Evolutionary conservation across 2,329 filamentous ascomycete genomes (phyloP).

Genomic region (Ophiostoma pallidulum): DNA sequence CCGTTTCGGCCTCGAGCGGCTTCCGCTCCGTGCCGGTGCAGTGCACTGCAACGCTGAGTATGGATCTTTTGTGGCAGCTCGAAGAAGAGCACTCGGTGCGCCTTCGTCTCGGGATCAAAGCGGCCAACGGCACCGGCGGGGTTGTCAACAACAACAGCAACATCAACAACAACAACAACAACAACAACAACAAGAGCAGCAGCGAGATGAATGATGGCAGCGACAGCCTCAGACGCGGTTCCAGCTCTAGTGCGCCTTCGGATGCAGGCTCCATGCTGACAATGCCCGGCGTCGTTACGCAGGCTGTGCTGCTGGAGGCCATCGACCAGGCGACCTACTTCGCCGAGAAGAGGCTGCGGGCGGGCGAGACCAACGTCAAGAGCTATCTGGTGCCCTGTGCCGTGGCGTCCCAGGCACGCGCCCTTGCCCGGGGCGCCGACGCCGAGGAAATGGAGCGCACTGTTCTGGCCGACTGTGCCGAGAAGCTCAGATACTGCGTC

Average conservation of each 20-base stretch:
- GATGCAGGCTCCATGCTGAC: constrained; percentile 8
- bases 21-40: constrained; percentile 34
- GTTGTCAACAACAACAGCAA: background rate
- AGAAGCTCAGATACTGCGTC: constrained; percentile 25
- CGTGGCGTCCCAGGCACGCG: constrained; percentile 33
- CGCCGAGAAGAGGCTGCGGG: constrained; percentile 12
- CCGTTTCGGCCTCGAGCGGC: constrained; percentile 31
- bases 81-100: constrained; percentile 30
- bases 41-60: constrained; percentile 31
- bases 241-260: background rate
- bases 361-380: constrained; percentile 44
- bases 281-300: constrained; percentile 15
- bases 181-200: no score
- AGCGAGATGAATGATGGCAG: no score
- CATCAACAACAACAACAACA: background rate
- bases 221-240: background rate
- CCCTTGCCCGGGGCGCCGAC: constrained; percentile 26
- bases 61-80: constrained; percentile 38
- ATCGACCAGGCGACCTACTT: constrained; percentile 13
- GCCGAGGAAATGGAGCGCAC: constrained; percentile 26
- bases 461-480: constrained; percentile 30
- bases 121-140: background rate
- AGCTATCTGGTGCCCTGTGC: constrained; percentile 35
- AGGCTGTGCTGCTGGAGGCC: constrained; percentile 12
- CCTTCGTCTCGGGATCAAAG: constrained; percentile 13